These are phyloP conservation scores for Alternaria infectoria DNA, from an alignment of 2,329 filamentous ascomycete genomes.

Conservation along the genomic window DNA sequence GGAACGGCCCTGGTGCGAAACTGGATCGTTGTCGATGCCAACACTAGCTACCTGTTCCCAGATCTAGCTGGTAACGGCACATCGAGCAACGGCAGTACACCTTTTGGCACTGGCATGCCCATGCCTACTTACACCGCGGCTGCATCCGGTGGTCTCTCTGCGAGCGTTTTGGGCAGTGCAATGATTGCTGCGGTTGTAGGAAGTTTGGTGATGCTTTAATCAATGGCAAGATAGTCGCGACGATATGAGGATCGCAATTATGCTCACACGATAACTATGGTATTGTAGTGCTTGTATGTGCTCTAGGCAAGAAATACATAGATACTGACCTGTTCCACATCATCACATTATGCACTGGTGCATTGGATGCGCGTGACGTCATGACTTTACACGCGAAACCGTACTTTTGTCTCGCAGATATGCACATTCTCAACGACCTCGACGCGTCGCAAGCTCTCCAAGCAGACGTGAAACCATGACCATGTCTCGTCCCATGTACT, in stretches of 20 bases:
- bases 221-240: neutral
- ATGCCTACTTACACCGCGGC: slow-evolving; percentile 11
- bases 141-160: slow-evolving; percentile 6
- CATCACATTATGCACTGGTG: too few species aligned
- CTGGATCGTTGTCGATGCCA: slow-evolving; percentile 45
- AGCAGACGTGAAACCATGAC: too few species aligned
- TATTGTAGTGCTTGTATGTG: neutral
- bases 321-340: neutral
- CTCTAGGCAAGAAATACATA: neutral
- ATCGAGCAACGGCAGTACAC: slow-evolving; percentile 8
- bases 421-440: too few species aligned
- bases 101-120: neutral
- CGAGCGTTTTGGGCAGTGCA: slow-evolving; percentile 8
- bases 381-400: too few species aligned
- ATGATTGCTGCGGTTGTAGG: slow-evolving; percentile 15
- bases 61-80: slow-evolving; percentile 28
- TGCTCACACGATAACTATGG: neutral
- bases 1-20: slow-evolving; percentile 39
- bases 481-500: too few species aligned
- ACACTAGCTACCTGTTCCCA: slow-evolving; percentile 40
- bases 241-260: neutral
- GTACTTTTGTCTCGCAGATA: too few species aligned
- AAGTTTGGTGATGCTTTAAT: slow-evolving; percentile 15
- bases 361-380: too few species aligned
- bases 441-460: too few species aligned